A percentile compares a stretch with the other conserved stretches of the same genome.
phyloP scores from a whole-genome alignment of 2,329 filamentous ascomycete genomes.

The Epichloe sibirici region DNA sequence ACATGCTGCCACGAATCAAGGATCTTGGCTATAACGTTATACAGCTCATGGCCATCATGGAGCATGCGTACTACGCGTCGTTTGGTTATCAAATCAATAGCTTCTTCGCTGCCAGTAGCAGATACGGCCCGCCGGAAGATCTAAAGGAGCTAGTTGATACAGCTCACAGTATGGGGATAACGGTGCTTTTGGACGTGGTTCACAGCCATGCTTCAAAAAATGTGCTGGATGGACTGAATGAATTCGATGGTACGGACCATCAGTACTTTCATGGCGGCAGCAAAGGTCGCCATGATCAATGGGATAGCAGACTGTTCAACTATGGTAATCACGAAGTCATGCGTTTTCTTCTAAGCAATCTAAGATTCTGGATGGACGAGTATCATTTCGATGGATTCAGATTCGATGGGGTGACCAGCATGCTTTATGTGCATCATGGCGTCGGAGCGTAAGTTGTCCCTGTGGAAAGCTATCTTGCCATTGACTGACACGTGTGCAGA shows the following conservation, averaged over 20 bases:
- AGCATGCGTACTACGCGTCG: constrained; percentile 97
- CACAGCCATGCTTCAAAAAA: constrained; percentile 99
- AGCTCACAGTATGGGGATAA: constrained; percentile 80
- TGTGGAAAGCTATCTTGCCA: no score
- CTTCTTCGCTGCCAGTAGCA: constrained; percentile 94
- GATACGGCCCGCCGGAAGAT: constrained; percentile 87
- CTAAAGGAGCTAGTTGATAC: constrained; percentile 94
- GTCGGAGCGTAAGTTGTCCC: constrained; percentile 70
- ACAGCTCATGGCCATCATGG: constrained; percentile 98
- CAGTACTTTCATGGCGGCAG: constrained; percentile 86
- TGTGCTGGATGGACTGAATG: constrained; percentile 84
- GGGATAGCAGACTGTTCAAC: constrained; percentile 96
- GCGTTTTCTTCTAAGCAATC: constrained; percentile 88
- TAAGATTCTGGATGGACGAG: constrained; percentile 99
- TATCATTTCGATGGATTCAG: constrained; percentile 95
- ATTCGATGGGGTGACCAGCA: constrained; percentile 96
- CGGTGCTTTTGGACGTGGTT: constrained; percentile 86
- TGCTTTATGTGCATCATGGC: constrained; percentile 92
- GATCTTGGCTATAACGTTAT: constrained; percentile 91
- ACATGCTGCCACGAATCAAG: constrained; percentile 85
- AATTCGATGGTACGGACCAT: constrained; percentile 91
- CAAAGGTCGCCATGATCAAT: constrained; percentile 80
- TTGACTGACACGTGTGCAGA: constrained; percentile 28
- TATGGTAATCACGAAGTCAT: constrained; percentile 91
- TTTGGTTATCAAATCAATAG: constrained; percentile 99